Percentiles rank a stretch among this genome's conserved stretches.
These are phyloP conservation scores for Fabrea salina DNA, from an alignment of 169 alveolate species.

Conservation along the genomic window DNA sequence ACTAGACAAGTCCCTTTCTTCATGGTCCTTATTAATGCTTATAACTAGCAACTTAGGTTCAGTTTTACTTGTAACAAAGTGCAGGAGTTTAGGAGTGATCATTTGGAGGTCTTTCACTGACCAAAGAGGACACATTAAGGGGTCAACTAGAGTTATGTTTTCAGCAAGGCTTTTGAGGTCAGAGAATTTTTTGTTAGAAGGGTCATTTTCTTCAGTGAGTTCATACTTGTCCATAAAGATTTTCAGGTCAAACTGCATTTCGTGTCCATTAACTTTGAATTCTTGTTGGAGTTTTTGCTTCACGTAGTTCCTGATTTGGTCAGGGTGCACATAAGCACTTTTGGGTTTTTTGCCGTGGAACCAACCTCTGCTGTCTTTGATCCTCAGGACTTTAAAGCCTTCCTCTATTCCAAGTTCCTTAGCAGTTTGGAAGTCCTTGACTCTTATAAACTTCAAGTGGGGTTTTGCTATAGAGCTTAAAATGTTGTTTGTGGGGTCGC, in stretches of 20 bases:
- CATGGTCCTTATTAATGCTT: conserved; percentile 26
- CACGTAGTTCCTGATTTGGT: neutral
- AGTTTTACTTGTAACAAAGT: neutral
- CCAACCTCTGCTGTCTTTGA: neutral
- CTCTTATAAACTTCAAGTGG: neutral
- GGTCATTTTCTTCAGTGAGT: neutral
- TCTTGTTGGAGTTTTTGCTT: neutral
- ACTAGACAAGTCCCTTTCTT: conserved; percentile 8
- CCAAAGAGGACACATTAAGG: conserved; percentile 6
- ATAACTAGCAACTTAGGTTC: neutral
- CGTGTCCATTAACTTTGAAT: conserved; percentile 1
- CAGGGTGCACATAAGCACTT: neutral
- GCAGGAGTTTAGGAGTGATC: neutral
- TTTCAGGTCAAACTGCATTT: neutral
- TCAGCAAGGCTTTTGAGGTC: neutral
- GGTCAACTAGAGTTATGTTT: neutral
- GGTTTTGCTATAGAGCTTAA: neutral
- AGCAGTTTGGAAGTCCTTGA: conserved; percentile 15
- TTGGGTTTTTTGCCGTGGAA: neutral
- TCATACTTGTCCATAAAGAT: neutral
- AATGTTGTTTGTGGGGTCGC: neutral
- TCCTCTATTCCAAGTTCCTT: neutral
- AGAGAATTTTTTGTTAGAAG: neutral
- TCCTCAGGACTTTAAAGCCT: neutral
- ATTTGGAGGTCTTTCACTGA: neutral